Base-by-base conservation (phyloP, 495 filamentous ascomycete species). In the Hyaloscypha finlandica region DNA sequence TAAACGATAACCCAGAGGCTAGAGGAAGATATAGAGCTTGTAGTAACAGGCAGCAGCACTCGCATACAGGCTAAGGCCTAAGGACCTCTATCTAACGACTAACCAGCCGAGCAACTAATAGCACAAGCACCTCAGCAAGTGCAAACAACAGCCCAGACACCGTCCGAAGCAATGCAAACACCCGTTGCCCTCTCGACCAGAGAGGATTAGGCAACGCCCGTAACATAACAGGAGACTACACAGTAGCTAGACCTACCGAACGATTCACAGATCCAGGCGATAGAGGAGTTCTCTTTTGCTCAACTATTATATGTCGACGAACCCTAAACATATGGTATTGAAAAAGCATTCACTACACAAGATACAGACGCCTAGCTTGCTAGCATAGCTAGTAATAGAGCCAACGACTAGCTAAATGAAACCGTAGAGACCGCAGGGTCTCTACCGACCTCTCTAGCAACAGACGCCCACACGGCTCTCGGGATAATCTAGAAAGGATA, bases 151-250 rank as follows among this genome's bases (percentile, higher is more conserved):
- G 5, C 53, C 33, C 63, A 59, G 31, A n/a, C 63, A 66, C 54
- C 63, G 19, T 59, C 30, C 4, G 54, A 59, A 59, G 54, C 12
- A 6, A 66, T 33, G 29, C 11, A 11, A 59, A 54, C 63, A 39
- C 56, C 61, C 35, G 30, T 56, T 29, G 61, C 25, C 6, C 61
- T 6, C 16, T 64, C 61, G 39, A 31, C 30, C 16, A 30, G 6
- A 56, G 61, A 64, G 48, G 61, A 64, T 42, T 64, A 48, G 61
- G 61, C 61, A 56, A 64, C 61, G 25, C 61, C 61, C 30, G 61
- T 48, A 55, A 64, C 31, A 56, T 31, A 64, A 64, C 61, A 56
- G 6, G 48, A 64, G 48, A 42, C 61, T 33, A 56, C 32, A 56
- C 61, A 64, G 19, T 48, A 64, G 48, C 42, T 55, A 29, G 16